These are phyloP conservation scores for Penicillium sp. DNA, from an alignment of 2,329 filamentous ascomycete genomes.

Conservation along the genomic window DNA sequence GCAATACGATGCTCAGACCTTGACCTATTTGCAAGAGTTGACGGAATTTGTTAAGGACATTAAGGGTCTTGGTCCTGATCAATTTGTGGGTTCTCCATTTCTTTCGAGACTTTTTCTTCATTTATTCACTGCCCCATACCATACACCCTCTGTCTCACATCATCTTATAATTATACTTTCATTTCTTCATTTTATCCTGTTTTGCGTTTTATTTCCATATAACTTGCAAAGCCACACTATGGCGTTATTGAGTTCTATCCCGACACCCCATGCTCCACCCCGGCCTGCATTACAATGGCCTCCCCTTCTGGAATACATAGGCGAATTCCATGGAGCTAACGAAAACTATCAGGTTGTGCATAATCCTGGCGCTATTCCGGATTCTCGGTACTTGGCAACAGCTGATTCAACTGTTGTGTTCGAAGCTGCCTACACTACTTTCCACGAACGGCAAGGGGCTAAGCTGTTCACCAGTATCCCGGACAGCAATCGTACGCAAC, in stretches of 20 bases:
- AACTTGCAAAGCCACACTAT: not conserved
- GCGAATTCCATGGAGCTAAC: conserved; percentile 16
- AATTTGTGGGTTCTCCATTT: conserved; percentile 35
- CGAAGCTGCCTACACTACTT: conserved; percentile 43
- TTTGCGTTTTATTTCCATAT: not conserved
- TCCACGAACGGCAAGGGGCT: conserved; percentile 33
- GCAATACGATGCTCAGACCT: conserved; percentile 31
- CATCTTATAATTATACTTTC: not conserved
- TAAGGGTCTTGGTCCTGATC: conserved; percentile 35
- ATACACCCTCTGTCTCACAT: conserved; percentile 4
- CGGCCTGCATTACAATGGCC: not conserved
- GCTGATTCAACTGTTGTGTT: conserved; percentile 50
- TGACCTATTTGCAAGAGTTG: conserved; percentile 36
- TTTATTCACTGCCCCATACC: not conserved
- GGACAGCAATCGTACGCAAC: conserved; percentile 31
- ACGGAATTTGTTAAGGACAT: conserved; percentile 32
- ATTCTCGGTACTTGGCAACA: conserved; percentile 39
- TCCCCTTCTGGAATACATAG: conserved; percentile 2
- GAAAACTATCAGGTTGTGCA: conserved; percentile 37
- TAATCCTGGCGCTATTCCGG: conserved; percentile 48
- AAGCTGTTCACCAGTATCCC: conserved; percentile 34
- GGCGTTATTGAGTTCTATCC: not conserved
- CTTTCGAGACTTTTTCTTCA: conserved; percentile 2
- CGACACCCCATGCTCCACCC: not conserved
- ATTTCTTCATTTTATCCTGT: conserved; percentile 3